Evolutionary conservation across 31 red algal species (phyloP), one percentile per base, ranked within the genome.

Genomic region (Odonthalia washingtoniensis): DNA sequence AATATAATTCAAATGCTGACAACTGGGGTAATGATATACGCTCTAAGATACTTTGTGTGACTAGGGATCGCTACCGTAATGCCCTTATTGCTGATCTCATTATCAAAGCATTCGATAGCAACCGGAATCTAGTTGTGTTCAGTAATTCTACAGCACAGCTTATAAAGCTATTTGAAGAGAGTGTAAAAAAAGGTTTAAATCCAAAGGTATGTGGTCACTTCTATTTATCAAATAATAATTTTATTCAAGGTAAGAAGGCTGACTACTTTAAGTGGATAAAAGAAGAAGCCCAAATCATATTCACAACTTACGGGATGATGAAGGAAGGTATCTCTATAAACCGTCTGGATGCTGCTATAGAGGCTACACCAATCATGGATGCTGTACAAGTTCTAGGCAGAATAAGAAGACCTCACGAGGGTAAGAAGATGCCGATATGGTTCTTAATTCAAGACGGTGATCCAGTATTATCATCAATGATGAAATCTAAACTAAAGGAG

Each of bases 301-400:
- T 68, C 30, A 36, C 64, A 35, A 68, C 64, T 36, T 68, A 68
- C 64, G 64, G 64, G 32, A 68, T 68, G 64, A 68, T 68, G 64
- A 68, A 68, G 34, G 64, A 68, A 36, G 64, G 64, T 68, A 68
- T 68, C 64, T 32, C 30, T 36, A 68, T 68, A 35, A 32, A 32
- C 64, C 30, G 34, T 35, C 30, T 68, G 64, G 64, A 68, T 36
- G 34, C 32, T 32, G 64, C 32, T 68, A 68, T 68, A 36, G 64
- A 68, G 32, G 30, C 32, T 36, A 68, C 64, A 32, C 64, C 64
- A 36, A 32, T 32, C 34, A 36, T 36, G 34, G 64, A 68, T 32
- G 30, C 34, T 68, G 64, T 35, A 36, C 64, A 68, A 36, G 34
- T 68, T 35, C 64, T 68, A 32, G 64, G 64, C 30, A 32, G 64